Percentiles rank a stretch among this genome's conserved stretches.
Evolutionary conservation across 2,329 filamentous ascomycete genomes (phyloP).

Genomic region (Fusarium scirpi): DNA sequence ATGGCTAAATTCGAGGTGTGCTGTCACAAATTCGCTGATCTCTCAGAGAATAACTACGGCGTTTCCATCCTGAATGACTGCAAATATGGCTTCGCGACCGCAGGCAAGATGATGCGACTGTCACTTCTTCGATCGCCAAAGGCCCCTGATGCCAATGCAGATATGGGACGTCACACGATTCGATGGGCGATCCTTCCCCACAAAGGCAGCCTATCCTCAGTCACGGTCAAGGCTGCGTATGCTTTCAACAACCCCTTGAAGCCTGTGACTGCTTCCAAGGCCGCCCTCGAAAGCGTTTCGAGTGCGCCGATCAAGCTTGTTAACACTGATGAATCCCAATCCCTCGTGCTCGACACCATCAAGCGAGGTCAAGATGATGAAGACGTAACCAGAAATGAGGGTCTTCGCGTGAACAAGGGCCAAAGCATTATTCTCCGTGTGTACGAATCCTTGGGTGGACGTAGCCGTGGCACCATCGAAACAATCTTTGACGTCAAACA

Average conservation of each 20-base stretch:
- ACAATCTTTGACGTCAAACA: slow-evolving; percentile 78
- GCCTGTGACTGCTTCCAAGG: slow-evolving; percentile 48
- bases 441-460: slow-evolving; percentile 90
- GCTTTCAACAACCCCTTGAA: slow-evolving; percentile 88
- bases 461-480: slow-evolving; percentile 76
- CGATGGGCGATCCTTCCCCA: slow-evolving; percentile 94
- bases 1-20: slow-evolving; percentile 99
- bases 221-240: slow-evolving; percentile 84
- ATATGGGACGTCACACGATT: slow-evolving; percentile 91
- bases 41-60: slow-evolving; percentile 88
- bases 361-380: slow-evolving; percentile 94
- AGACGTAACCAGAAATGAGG: slow-evolving; percentile 72
- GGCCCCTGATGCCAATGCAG: slow-evolving; percentile 90
- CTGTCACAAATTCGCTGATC: slow-evolving; percentile 92
- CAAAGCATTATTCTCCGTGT: slow-evolving; percentile 85
- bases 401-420: slow-evolving; percentile 74
- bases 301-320: slow-evolving; percentile 72
- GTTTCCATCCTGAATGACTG: slow-evolving; percentile 94
- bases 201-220: slow-evolving; percentile 74
- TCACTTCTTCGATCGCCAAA: slow-evolving; percentile 89
- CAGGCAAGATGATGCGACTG: slow-evolving; percentile 88
- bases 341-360: slow-evolving; percentile 86
- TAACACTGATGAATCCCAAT: slow-evolving; percentile 64
- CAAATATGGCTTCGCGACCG: slow-evolving; percentile 95
- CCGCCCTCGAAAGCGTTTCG: slow-evolving; percentile 45